A percentile compares a stretch with the other conserved stretches of the same genome.
These are phyloP conservation scores for Tuber microsphaerosporum DNA, from an alignment of 495 filamentous ascomycete genomes.

Conservation along the genomic window DNA sequence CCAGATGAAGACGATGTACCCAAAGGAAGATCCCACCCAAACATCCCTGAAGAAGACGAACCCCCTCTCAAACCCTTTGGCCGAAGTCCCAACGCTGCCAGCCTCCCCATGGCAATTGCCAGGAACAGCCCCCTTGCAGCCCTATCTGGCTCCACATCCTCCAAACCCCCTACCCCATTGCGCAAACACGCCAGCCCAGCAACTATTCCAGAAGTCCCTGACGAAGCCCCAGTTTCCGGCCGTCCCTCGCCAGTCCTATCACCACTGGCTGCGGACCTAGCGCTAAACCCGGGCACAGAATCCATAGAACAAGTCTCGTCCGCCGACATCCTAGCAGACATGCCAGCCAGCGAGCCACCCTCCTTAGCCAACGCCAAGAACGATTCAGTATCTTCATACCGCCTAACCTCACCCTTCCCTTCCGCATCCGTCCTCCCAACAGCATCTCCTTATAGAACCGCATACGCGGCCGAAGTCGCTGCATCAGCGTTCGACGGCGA, in stretches of 20 bases:
- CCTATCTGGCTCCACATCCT: constrained; percentile 10
- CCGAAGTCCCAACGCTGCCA: constrained; percentile 31
- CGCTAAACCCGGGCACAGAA: neutral
- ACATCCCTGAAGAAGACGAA: constrained; percentile 21
- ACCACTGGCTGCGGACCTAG: constrained; percentile 12
- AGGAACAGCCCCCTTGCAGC: constrained; percentile 31
- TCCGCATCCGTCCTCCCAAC: constrained; percentile 20
- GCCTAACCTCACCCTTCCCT: constrained; percentile 34
- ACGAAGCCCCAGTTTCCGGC: constrained; percentile 16
- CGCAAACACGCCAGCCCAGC: neutral
- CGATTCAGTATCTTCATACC: constrained; percentile 33
- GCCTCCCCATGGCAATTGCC: constrained; percentile 34
- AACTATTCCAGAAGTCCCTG: constrained; percentile 5
- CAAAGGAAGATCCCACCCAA: constrained; percentile 8
- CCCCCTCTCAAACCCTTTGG: neutral
- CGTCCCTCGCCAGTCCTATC: constrained; percentile 18
- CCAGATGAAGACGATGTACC: constrained; percentile 28
- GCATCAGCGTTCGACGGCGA: constrained; percentile 30
- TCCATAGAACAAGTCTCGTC: constrained; percentile 11
- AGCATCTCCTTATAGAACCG: constrained; percentile 29
- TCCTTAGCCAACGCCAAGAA: constrained; percentile 14
- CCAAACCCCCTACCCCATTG: constrained; percentile 14
- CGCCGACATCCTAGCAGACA: constrained; percentile 26
- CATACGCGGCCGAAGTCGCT: constrained; percentile 37
- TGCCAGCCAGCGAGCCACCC: constrained; percentile 7